A percentile compares a stretch with the other conserved stretches of the same genome.
These are phyloP conservation scores for Millerozyma acaciae DNA, from an alignment of 805 yeast species.

Conservation along the genomic window DNA sequence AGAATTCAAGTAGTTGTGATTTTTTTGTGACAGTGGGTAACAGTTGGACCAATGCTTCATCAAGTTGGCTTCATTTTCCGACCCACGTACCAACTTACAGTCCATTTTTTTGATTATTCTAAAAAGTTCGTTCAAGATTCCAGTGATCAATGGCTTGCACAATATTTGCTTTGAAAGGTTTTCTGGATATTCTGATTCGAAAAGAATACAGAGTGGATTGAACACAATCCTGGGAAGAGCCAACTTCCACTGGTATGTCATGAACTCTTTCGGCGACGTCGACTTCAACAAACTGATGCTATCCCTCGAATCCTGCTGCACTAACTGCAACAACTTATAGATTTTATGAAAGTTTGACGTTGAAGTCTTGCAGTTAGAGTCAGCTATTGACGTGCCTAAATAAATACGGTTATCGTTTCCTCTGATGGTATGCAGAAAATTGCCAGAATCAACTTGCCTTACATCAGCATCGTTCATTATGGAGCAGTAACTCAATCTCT, in stretches of 20 bases:
- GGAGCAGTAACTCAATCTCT: constrained; percentile 41
- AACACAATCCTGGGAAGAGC: constrained; percentile 77
- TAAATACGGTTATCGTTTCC: constrained; percentile 43
- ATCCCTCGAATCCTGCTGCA: constrained; percentile 31
- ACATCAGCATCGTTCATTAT: constrained; percentile 63
- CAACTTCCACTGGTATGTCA: constrained; percentile 79
- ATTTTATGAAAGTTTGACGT: constrained; percentile 17
- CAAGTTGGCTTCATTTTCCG: constrained; percentile 61
- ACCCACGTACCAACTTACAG: constrained; percentile 64
- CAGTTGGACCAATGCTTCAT: constrained; percentile 49
- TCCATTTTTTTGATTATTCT: constrained; percentile 76
- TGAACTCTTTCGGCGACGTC: constrained; percentile 51
- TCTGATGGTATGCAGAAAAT: constrained; percentile 30
- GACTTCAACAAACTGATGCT: constrained; percentile 47
- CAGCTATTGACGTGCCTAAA: constrained; percentile 29
- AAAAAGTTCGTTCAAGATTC: constrained; percentile 70
- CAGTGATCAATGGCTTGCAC: constrained; percentile 81
- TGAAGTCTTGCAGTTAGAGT: constrained; percentile 11
- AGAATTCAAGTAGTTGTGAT: constrained; percentile 38
- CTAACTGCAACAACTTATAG: constrained; percentile 30
- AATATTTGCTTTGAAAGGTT: constrained; percentile 61
- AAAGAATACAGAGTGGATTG: constrained; percentile 68
- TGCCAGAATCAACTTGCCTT: constrained; percentile 26
- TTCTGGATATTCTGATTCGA: constrained; percentile 66
- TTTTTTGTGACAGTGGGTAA: constrained; percentile 31